A percentile compares a stretch with the other conserved stretches of the same genome.
These are phyloP conservation scores for Podila epicladia DNA, from an alignment of 192 early-diverging fungal species.

Conservation along the genomic window DNA sequence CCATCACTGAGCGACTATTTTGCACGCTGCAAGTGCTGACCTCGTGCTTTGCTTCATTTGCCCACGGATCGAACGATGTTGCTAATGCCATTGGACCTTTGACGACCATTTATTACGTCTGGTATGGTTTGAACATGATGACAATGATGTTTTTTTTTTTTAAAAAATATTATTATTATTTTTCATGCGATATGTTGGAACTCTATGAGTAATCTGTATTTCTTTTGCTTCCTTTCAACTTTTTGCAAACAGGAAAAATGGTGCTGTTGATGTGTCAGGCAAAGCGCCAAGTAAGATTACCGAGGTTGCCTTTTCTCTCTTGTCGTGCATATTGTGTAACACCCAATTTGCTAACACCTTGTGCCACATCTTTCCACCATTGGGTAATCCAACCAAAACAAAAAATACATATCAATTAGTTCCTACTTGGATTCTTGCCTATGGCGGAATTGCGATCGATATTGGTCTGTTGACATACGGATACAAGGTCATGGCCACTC, in stretches of 20 bases:
- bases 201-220: not conserved
- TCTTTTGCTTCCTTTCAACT: not conserved
- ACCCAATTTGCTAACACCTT: too few species aligned
- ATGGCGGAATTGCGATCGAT: slow-evolving; percentile 79
- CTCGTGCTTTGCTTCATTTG: slow-evolving; percentile 84
- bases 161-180: too few species aligned
- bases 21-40: slow-evolving; percentile 86
- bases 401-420: slow-evolving; percentile 28
- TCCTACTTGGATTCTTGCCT: slow-evolving; percentile 81
- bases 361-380: not conserved
- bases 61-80: slow-evolving; percentile 90
- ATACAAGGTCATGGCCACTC: slow-evolving; percentile 78
- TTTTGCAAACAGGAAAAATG: not conserved
- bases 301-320: not conserved
- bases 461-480: slow-evolving; percentile 78
- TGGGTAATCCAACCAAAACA: not conserved
- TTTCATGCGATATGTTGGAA: not conserved
- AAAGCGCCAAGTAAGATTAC: slow-evolving; percentile 53
- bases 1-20: slow-evolving; percentile 80
- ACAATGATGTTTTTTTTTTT: not conserved
- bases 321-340: too few species aligned
- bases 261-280: slow-evolving; percentile 53
- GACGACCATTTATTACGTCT: slow-evolving; percentile 75
- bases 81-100: slow-evolving; percentile 88
- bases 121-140: slow-evolving; percentile 38